Evolutionary conservation across 257 asterid genomes (phyloP), one percentile per base, ranked within the genome.

Genomic region (Petrea volubilis): DNA sequence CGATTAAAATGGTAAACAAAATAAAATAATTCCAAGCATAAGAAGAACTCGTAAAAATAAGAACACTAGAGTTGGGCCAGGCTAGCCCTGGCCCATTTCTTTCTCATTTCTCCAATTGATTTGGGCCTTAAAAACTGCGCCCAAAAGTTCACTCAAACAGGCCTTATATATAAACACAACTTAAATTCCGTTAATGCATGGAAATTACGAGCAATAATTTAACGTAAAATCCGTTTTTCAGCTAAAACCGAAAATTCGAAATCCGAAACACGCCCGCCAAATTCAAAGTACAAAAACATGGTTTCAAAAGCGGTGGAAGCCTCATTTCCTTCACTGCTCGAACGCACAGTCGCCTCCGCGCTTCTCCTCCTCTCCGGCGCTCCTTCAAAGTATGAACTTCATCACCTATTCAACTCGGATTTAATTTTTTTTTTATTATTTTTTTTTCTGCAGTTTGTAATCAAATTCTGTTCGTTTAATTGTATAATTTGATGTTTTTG

Each of bases 311-410:
- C 82, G 41, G 79, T 60, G 65, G 71, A 72, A 82, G 84, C 79
- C 40, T 76, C 88, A 74, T 94, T 91, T 82, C 96, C 96, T 71
- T 86, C 91, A 7, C 53, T 38, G 58, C 77, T 73, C 69, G 99
- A 94, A 70, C 85, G 77, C 74, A 84, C 68, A 10, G 97, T 83
- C 51, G 96, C 97, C 77, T 90, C 97, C 46, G 87, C 95, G 29
- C 98, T 95, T 34, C 91, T 95, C 72, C 89, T 87, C 60, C 96
- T 95, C 51, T 83, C 96, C 44, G 50, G 83, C 53, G 40, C 77
- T 46, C 67, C 85, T 66, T 62, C 86, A 56, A 75, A 46, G 92
- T 86, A 71, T 75, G 79, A 61, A 44, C 25, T 33, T 11, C 74
- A 70, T 43, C 58, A 3, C n/a, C 65, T 46, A 18, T 46, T 72